Evolutionary conservation across 2,329 filamentous ascomycete genomes (phyloP).

Genomic region (Dothiorella sarmentorum): DNA sequence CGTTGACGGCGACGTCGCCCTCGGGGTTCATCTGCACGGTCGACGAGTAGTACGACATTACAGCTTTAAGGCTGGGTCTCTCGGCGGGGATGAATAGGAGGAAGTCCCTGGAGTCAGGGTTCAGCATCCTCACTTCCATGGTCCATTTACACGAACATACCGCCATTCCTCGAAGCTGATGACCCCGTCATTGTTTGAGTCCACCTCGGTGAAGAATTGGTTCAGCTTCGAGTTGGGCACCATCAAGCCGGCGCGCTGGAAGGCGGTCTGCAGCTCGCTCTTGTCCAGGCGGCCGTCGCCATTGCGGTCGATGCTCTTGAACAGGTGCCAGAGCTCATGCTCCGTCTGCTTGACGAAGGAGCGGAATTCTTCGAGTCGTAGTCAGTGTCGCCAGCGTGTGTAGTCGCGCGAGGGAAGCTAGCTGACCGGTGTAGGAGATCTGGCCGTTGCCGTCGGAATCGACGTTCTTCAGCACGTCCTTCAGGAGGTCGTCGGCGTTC

Average conservation of each 20-base stretch:
- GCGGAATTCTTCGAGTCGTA: conserved; percentile 69
- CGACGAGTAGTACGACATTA: conserved; percentile 87
- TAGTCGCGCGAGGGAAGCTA: not conserved
- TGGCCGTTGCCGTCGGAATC: conserved; percentile 84
- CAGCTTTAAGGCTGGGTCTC: conserved; percentile 69
- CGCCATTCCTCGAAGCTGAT: conserved; percentile 96
- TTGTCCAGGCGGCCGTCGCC: conserved; percentile 83
- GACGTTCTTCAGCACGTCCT: conserved; percentile 74
- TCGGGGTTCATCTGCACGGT: conserved; percentile 87
- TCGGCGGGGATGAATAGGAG: conserved; percentile 78
- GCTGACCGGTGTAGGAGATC: conserved; percentile 81
- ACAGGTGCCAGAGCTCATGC: conserved; percentile 74
- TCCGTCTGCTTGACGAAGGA: conserved; percentile 86
- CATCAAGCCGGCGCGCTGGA: conserved; percentile 71
- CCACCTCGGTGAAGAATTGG: conserved; percentile 85
- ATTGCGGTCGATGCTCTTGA: conserved; percentile 82
- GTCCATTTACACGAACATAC: conserved; percentile 53
- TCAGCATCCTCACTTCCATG: conserved; percentile 1
- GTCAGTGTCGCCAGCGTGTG: conserved; percentile 23
- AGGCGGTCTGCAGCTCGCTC: conserved; percentile 75
- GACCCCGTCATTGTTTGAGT: conserved; percentile 78
- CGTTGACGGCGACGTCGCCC: conserved; percentile 88
- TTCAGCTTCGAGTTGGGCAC: conserved; percentile 75
- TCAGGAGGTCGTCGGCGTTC: conserved; percentile 83
- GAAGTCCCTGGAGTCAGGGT: conserved; percentile 62